Conservation (phyloP, 2,329 filamentous ascomycete genomes). For the Clathrospora elynae region DNA sequence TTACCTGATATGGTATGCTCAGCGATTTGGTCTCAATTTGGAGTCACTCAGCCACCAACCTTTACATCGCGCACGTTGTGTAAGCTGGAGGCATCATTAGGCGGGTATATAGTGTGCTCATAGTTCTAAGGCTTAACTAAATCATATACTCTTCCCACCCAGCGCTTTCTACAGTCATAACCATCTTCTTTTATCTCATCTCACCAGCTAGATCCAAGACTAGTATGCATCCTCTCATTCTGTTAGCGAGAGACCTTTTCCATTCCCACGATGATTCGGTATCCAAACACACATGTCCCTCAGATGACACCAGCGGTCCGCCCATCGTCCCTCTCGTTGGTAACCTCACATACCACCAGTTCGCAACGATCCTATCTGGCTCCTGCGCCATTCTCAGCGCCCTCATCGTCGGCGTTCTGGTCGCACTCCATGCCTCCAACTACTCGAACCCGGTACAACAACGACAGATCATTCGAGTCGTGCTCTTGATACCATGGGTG, state of each 20-base stretch:
- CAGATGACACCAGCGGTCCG: conserved; percentile 19
- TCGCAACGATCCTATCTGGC: conserved; percentile 31
- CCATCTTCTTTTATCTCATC: not conserved
- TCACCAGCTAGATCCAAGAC: too few species aligned
- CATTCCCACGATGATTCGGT: not conserved
- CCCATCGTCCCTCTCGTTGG: conserved; percentile 29
- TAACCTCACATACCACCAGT: conserved; percentile 30
- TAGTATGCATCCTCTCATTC: conserved; percentile 2
- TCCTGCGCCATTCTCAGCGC: conserved; percentile 25
- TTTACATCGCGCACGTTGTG: too few species aligned
- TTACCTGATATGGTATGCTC: conserved; percentile 3
- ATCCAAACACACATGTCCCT: conserved; percentile 20
- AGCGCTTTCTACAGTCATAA: not conserved
- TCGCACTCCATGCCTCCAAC: conserved; percentile 31
- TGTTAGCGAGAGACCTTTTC: conserved; percentile 4
- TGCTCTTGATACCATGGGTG: conserved; percentile 34
- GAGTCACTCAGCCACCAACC: not conserved
- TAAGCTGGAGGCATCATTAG: not conserved
- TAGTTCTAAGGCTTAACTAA: too few species aligned
- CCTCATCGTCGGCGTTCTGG: conserved; percentile 19
- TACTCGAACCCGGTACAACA: conserved; percentile 39
- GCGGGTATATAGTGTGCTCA: too few species aligned
- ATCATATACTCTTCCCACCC: not conserved
- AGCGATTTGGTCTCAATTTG: not conserved
- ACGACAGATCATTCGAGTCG: conserved; percentile 38